Evolutionary conservation across 805 yeast species (phyloP).

Genomic region (Scheffersomyces lignosus): DNA sequence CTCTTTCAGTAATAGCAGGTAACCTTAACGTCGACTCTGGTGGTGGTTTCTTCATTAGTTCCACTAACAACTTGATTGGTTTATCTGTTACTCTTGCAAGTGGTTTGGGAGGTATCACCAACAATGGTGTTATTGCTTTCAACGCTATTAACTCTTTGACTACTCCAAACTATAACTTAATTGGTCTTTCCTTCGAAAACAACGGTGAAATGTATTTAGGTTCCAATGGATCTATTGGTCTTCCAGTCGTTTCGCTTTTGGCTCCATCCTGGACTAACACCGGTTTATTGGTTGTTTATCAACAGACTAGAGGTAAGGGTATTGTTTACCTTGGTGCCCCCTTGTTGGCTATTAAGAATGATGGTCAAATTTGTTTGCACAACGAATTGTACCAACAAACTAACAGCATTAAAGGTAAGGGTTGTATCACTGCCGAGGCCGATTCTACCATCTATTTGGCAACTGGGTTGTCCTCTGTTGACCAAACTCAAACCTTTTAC

Average conservation of each 20-base stretch:
- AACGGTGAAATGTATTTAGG: conserved; percentile 11
- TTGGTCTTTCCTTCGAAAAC: conserved; percentile 8
- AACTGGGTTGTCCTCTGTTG: neutral
- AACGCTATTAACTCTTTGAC: conserved; percentile 11
- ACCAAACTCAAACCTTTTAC: neutral
- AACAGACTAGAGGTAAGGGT: conserved; percentile 18
- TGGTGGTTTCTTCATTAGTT: conserved; percentile 17
- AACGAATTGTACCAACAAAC: neutral
- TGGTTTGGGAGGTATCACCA: conserved; percentile 12
- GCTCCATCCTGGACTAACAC: conserved; percentile 13
- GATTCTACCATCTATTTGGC: neutral
- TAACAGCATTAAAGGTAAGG: neutral
- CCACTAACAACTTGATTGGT: conserved; percentile 5
- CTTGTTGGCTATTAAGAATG: conserved; percentile 10
- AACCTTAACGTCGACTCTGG: conserved; percentile 13
- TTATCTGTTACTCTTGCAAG: conserved; percentile 10
- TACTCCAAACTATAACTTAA: conserved; percentile 7
- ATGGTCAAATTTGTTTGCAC: conserved; percentile 4
- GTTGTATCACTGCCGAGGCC: neutral
- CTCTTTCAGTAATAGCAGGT: conserved; percentile 12
- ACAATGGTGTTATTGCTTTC: conserved; percentile 18
- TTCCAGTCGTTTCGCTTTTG: conserved; percentile 9
- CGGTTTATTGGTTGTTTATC: conserved; percentile 21
- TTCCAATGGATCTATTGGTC: conserved; percentile 8
- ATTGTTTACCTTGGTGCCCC: conserved; percentile 15